Conservation (phyloP, 495 filamentous ascomycete genomes). For the Arthonia radiata region DNA sequence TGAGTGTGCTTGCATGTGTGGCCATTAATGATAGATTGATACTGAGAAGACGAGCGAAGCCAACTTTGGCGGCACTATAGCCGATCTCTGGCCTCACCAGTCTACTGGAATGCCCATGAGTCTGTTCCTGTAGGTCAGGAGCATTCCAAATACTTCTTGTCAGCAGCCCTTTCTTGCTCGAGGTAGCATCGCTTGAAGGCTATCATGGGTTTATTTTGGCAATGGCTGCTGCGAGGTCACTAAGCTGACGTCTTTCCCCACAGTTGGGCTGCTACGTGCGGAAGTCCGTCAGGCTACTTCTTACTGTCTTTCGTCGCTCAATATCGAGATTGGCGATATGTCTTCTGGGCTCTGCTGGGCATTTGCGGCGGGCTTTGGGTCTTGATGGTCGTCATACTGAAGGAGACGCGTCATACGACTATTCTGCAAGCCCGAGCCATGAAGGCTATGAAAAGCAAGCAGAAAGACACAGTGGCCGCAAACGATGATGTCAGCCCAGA, state of each 20-base stretch:
- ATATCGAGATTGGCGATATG: conserved; percentile 14
- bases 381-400: conserved; percentile 15
- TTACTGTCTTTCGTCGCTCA: conserved; percentile 20
- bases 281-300: conserved; percentile 18
- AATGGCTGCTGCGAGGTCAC: no score
- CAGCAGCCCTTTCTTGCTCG: no score
- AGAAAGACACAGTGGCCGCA: conserved; percentile 1
- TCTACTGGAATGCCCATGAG: conserved; percentile 8
- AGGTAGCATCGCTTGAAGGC: no score
- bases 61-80: background rate
- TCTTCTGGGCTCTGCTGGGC: conserved; percentile 23
- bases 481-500: conserved; percentile 4
- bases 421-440: conserved; percentile 7
- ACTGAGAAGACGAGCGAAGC: background rate
- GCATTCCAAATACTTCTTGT: no score
- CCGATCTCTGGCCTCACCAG: background rate
- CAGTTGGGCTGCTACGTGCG: conserved; percentile 2
- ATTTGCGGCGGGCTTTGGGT: conserved; percentile 21
- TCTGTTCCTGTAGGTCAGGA: conserved; percentile 9
- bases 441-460: background rate
- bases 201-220: no score
- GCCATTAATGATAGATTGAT: background rate
- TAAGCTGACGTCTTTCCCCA: no score
- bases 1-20: conserved; percentile 1
- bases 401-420: conserved; percentile 20